These are phyloP conservation scores for Periconia sp. DNA, from an alignment of 2,329 filamentous ascomycete species.

Conservation along the genomic window DNA sequence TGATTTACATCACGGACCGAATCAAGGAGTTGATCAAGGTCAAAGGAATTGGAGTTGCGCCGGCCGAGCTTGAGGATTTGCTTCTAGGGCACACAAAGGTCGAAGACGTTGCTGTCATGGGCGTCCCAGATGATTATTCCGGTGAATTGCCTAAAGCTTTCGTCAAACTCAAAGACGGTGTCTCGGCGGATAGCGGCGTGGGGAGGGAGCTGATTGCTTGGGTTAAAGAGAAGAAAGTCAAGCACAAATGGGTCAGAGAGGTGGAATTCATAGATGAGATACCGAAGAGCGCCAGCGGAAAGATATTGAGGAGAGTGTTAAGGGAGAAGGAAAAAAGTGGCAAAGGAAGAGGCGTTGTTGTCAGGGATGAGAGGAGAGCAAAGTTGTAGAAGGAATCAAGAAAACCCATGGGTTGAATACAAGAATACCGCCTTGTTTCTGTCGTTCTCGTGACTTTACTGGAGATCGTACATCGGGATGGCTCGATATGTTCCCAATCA, in stretches of 20 bases:
- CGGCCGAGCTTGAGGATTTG: constrained; percentile 65
- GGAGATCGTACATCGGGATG: too few species aligned
- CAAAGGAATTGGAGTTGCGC: constrained; percentile 64
- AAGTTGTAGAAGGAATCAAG: constrained; percentile 37
- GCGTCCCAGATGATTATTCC: constrained; percentile 56
- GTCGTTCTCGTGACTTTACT: too few species aligned
- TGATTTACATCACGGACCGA: constrained; percentile 61
- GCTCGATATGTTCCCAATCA: too few species aligned
- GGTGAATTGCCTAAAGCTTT: constrained; percentile 51
- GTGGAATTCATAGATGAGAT: constrained; percentile 51
- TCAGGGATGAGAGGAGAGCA: constrained; percentile 28
- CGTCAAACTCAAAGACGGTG: constrained; percentile 43
- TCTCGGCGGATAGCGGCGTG: constrained; percentile 28
- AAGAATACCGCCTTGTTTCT: not conserved
- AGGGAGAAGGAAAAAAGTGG: constrained; percentile 47
- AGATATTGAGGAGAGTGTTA: constrained; percentile 51
- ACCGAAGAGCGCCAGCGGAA: constrained; percentile 51
- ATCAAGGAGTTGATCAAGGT: constrained; percentile 72
- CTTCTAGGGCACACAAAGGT: constrained; percentile 60
- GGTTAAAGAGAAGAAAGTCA: constrained; percentile 49
- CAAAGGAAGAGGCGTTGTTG: constrained; percentile 26
- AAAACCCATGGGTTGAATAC: not conserved
- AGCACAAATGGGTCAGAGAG: constrained; percentile 51
- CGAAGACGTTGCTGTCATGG: constrained; percentile 60
- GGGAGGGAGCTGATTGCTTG: constrained; percentile 47